phyloP scores from a whole-genome alignment of 768 basidiomycete genomes.

The Solioccasus polychromus region DNA sequence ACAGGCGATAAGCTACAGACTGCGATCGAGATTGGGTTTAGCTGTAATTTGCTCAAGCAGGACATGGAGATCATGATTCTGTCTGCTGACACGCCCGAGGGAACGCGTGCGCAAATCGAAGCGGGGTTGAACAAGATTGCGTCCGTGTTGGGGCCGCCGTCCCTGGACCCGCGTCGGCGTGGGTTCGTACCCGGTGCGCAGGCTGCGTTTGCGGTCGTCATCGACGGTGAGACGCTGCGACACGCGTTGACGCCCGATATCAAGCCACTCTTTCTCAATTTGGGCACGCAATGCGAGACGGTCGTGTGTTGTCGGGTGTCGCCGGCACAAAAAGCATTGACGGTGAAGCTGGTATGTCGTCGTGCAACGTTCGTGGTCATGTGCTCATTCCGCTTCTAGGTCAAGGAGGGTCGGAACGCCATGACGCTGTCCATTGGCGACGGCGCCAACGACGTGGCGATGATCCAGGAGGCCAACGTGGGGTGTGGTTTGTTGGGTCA shows the following conservation, averaged over 20 bases:
- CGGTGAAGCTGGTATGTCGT: constrained; percentile 77
- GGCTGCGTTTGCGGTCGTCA: constrained; percentile 88
- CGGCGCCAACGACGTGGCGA: constrained; percentile 97
- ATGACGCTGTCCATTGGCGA: constrained; percentile 98
- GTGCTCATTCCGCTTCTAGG: constrained; percentile 40
- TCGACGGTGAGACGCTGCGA: constrained; percentile 90
- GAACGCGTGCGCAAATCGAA: constrained; percentile 83
- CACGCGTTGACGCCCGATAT: constrained; percentile 75
- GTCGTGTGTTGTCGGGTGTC: constrained; percentile 98
- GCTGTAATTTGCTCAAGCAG: constrained; percentile 89
- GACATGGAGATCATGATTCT: constrained; percentile 98
- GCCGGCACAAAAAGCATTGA: constrained; percentile 96
- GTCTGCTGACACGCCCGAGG: constrained; percentile 75
- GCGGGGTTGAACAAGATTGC: constrained; percentile 94
- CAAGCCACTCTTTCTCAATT: constrained; percentile 83
- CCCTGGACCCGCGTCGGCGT: constrained; percentile 54
- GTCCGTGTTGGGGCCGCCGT: constrained; percentile 75
- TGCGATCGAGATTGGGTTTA: constrained; percentile 96
- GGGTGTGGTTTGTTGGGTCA: constrained; percentile 92
- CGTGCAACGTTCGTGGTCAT: background rate
- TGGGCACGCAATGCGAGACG: constrained; percentile 95
- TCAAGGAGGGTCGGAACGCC: constrained; percentile 92
- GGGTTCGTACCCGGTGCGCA: constrained; percentile 65
- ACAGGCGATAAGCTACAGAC: constrained; percentile 96
- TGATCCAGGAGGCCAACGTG: constrained; percentile 99